Percentiles rank a stretch among this genome's conserved stretches.
These are phyloP conservation scores for Mycogone perniciosa DNA, from an alignment of 2,329 filamentous ascomycete species.

Conservation along the genomic window DNA sequence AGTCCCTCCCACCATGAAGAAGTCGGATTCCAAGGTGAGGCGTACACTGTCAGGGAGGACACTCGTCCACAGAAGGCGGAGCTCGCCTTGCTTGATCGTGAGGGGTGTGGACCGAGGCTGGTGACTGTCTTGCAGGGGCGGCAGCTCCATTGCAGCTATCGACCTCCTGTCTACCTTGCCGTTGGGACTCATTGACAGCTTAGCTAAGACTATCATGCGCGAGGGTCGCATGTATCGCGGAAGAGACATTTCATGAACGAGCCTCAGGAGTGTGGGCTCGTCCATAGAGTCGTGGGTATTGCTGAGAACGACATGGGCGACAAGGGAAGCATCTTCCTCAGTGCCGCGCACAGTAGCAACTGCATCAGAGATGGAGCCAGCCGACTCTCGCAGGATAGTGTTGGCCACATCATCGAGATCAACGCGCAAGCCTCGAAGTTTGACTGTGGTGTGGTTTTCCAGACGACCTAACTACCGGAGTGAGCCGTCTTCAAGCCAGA, in stretches of 20 bases:
- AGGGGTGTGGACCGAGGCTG: neutral
- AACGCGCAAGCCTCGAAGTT: conserved; percentile 38
- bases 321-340: conserved; percentile 14
- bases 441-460: conserved; percentile 37
- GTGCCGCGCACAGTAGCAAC: conserved; percentile 19
- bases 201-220: conserved; percentile 17
- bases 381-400: conserved; percentile 16
- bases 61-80: conserved; percentile 14
- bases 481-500: conserved; percentile 25
- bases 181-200: conserved; percentile 20
- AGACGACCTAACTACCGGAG: conserved; percentile 32
- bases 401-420: conserved; percentile 37
- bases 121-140: conserved; percentile 9
- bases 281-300: conserved; percentile 2
- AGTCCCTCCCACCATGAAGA: conserved; percentile 32
- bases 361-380: conserved; percentile 16
- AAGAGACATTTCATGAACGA: conserved; percentile 8
- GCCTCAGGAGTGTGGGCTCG: conserved; percentile 1
- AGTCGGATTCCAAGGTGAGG: conserved; percentile 22
- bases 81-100: conserved; percentile 11
- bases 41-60: conserved; percentile 14
- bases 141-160: conserved; percentile 14
- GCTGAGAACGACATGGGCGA: conserved; percentile 21
- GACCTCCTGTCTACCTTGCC: conserved; percentile 24
- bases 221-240: conserved; percentile 25